A percentile compares a stretch with the other conserved stretches of the same genome.
Evolutionary conservation across 805 yeast species (phyloP).

Genomic region (Candida broadrunensis): DNA sequence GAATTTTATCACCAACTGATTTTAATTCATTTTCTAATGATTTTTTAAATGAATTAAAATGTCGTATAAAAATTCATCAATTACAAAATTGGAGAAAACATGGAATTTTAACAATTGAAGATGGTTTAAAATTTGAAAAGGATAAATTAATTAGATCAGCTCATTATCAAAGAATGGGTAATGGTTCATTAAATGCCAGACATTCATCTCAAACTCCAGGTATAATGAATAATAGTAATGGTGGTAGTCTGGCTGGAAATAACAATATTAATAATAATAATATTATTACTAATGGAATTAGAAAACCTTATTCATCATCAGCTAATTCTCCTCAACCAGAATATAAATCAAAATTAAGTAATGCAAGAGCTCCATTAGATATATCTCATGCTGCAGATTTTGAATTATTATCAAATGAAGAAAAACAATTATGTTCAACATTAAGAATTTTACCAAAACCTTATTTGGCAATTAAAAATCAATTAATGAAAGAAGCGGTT

Average conservation of each 20-base stretch:
- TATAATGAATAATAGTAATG: constrained; percentile 8
- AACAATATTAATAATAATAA: constrained; percentile 11
- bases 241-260: constrained; percentile 15
- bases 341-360: constrained; percentile 40
- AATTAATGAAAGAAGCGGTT: constrained; percentile 80
- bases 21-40: constrained; percentile 73
- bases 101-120: constrained; percentile 82
- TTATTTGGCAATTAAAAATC: constrained; percentile 87
- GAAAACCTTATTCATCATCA: constrained; percentile 16
- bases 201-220: constrained; percentile 11
- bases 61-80: constrained; percentile 80
- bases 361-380: constrained; percentile 56
- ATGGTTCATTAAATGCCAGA: constrained; percentile 27
- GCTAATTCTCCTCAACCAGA: constrained; percentile 39
- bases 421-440: constrained; percentile 78
- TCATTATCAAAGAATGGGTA: constrained; percentile 56
- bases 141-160: constrained; percentile 72
- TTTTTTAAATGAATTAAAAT: constrained; percentile 71
- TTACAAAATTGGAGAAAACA: constrained; percentile 90
- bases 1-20: constrained; percentile 78
- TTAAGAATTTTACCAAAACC: constrained; percentile 90
- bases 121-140: constrained; percentile 81
- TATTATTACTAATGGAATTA: constrained; percentile 8
- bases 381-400: constrained; percentile 78
- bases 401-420: constrained; percentile 81